A percentile compares a stretch with the other conserved stretches of the same genome.
Conservation (phyloP, 225 moss, liverwort and hornwort genomes). For the Marchantia paleacea region DNA sequence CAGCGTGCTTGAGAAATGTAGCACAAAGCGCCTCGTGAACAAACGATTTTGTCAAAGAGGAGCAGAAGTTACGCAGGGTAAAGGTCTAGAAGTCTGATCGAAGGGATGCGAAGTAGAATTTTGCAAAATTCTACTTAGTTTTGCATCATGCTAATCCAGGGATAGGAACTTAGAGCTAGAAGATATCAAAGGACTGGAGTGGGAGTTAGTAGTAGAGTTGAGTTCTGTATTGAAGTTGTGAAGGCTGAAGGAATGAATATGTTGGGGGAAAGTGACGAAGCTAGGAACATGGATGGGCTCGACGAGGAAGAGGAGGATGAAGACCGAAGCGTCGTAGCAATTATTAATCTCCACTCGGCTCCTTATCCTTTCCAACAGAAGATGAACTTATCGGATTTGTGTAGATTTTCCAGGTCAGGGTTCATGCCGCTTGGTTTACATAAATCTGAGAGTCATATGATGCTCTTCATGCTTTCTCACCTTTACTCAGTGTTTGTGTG, state of each 20-base stretch:
- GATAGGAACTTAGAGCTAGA: too few relatives aligned
- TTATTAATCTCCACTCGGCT: slow-evolving; percentile 52
- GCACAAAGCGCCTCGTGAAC: too few relatives aligned
- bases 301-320: slow-evolving; percentile 48
- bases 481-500: not conserved
- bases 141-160: too few relatives aligned
- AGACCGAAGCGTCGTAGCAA: slow-evolving; percentile 25
- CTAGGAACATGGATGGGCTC: slow-evolving; percentile 31
- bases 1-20: too few relatives aligned
- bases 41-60: too few relatives aligned
- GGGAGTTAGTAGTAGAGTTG: not conserved
- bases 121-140: too few relatives aligned
- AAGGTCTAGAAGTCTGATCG: too few relatives aligned
- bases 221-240: too few relatives aligned
- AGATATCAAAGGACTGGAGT: not conserved
- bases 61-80: too few relatives aligned
- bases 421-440: not conserved
- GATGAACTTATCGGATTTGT: slow-evolving; percentile 76
- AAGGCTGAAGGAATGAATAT: slow-evolving; percentile 20
- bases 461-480: not conserved
- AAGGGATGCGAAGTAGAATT: too few relatives aligned
- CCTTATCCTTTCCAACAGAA: slow-evolving; percentile 60
- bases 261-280: slow-evolving; percentile 24
- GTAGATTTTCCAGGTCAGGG: slow-evolving; percentile 69
- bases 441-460: not conserved